Conservation (phyloP, 805 yeast genomes). For the Citeromyces nyonsensis region DNA sequence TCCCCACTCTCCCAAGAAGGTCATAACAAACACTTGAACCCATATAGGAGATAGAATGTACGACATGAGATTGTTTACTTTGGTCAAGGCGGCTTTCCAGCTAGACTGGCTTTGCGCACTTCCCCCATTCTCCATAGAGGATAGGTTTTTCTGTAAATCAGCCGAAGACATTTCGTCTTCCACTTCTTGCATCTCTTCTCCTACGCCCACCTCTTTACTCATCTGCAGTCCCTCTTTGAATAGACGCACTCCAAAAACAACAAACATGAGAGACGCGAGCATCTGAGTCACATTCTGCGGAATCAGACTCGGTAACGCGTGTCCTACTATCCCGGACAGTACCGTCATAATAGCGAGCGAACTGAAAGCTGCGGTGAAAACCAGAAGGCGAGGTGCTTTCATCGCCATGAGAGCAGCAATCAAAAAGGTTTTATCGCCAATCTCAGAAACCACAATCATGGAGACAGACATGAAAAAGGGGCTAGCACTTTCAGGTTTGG, state of each 20-base stretch:
- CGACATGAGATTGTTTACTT: slow-evolving; percentile 37
- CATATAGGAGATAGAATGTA: slow-evolving; percentile 73
- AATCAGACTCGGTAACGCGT: slow-evolving; percentile 70
- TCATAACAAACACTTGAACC: slow-evolving; percentile 92
- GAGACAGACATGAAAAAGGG: slow-evolving; percentile 70
- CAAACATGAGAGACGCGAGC: slow-evolving; percentile 66
- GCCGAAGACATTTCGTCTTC: slow-evolving; percentile 77
- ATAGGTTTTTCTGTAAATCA: slow-evolving; percentile 33
- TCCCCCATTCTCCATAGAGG: slow-evolving; percentile 45
- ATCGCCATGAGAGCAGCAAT: slow-evolving; percentile 97
- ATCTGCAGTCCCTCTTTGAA: slow-evolving; percentile 70
- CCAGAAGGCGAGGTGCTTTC: slow-evolving; percentile 73
- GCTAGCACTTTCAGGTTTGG: slow-evolving; percentile 7
- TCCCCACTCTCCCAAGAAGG: slow-evolving; percentile 97
- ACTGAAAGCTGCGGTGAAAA: slow-evolving; percentile 77
- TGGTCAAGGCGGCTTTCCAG: slow-evolving; percentile 8
- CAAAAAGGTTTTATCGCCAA: slow-evolving; percentile 93
- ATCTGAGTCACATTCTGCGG: slow-evolving; percentile 71
- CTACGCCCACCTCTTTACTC: slow-evolving; percentile 76
- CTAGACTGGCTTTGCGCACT: neutral
- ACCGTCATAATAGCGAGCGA: slow-evolving; percentile 86
- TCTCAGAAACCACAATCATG: slow-evolving; percentile 91
- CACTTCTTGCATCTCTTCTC: slow-evolving; percentile 92
- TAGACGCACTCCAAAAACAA: slow-evolving; percentile 69
- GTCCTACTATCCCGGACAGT: slow-evolving; percentile 83